phyloP scores from a whole-genome alignment of 257 asterid genomes.

The Nyctanthes arbortristis region DNA sequence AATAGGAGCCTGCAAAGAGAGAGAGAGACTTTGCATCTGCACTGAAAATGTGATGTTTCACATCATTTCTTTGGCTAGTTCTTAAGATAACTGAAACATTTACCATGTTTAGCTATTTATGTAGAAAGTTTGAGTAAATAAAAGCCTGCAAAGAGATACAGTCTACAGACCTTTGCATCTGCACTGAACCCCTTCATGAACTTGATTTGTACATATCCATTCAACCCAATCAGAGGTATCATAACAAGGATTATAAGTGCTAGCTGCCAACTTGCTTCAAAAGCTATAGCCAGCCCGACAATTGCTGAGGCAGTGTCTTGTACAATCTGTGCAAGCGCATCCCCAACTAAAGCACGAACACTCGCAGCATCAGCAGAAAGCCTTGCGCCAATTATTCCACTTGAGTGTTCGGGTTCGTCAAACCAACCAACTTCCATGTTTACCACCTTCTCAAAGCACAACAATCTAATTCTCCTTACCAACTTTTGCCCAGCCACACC shows the following conservation, averaged over 20 bases:
- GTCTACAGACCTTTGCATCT: constrained; percentile 50
- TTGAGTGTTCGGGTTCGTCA: constrained; percentile 53
- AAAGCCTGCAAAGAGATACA: background rate
- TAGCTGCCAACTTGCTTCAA: constrained; percentile 70
- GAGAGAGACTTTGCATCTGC: background rate
- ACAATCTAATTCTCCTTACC: constrained; percentile 49
- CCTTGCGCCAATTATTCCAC: constrained; percentile 66
- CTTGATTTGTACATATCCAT: constrained; percentile 51
- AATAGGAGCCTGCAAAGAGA: background rate
- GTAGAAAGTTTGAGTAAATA: background rate
- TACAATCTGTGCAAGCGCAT: constrained; percentile 52
- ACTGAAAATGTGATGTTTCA: background rate
- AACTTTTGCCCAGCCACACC: constrained; percentile 64
- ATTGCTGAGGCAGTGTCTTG: constrained; percentile 50
- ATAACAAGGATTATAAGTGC: constrained; percentile 58
- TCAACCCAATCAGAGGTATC: constrained; percentile 54
- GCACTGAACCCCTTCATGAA: constrained; percentile 62
- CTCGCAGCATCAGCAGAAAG: constrained; percentile 69
- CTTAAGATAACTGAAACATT: background rate
- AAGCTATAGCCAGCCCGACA: constrained; percentile 61
- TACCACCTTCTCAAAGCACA: constrained; percentile 64
- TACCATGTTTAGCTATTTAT: background rate
- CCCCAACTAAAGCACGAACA: constrained; percentile 64
- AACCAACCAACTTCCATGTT: constrained; percentile 73
- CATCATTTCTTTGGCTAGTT: background rate